Evolutionary conservation across 1,284 basidiomycete genomes (phyloP).

Genomic region (Leccinum fallax): DNA sequence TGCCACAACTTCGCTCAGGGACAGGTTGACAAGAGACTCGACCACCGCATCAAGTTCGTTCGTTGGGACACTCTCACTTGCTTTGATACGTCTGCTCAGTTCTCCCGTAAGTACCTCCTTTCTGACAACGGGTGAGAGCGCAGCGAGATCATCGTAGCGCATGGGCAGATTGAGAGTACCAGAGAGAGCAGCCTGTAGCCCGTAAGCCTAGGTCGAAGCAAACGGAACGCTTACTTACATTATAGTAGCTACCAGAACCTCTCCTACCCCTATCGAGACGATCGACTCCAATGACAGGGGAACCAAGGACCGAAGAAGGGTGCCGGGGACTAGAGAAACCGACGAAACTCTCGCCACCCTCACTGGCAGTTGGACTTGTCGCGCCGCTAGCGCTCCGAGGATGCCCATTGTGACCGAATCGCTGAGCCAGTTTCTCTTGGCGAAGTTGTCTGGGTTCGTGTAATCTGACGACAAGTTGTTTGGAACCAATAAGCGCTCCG

Average conservation of each 20-base stretch:
- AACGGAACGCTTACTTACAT: constrained; percentile 45
- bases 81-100: constrained; percentile 71
- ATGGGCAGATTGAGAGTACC: constrained; percentile 78
- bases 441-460: constrained; percentile 90
- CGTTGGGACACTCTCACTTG: constrained; percentile 50
- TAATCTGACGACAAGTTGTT: constrained; percentile 82
- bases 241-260: constrained; percentile 82
- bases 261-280: constrained; percentile 65
- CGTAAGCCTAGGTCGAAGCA: constrained; percentile 2
- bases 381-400: constrained; percentile 77
- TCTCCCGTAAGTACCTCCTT: constrained; percentile 84
- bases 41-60: constrained; percentile 68
- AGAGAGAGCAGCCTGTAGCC: constrained; percentile 65
- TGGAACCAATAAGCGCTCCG: constrained; percentile 66
- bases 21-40: constrained; percentile 64
- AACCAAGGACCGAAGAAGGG: constrained; percentile 51
- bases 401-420: constrained; percentile 75
- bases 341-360: constrained; percentile 71
- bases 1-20: constrained; percentile 74
- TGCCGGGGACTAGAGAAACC: constrained; percentile 75
- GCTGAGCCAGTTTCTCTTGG: constrained; percentile 83
- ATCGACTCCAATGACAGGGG: constrained; percentile 56
- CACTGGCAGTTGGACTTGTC: constrained; percentile 78
- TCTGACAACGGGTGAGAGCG: constrained; percentile 79
- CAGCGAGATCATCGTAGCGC: constrained; percentile 79